These are phyloP conservation scores for Vitis hybrid DNA, from an alignment of 177 flowering plant species.

Conservation along the genomic window DNA sequence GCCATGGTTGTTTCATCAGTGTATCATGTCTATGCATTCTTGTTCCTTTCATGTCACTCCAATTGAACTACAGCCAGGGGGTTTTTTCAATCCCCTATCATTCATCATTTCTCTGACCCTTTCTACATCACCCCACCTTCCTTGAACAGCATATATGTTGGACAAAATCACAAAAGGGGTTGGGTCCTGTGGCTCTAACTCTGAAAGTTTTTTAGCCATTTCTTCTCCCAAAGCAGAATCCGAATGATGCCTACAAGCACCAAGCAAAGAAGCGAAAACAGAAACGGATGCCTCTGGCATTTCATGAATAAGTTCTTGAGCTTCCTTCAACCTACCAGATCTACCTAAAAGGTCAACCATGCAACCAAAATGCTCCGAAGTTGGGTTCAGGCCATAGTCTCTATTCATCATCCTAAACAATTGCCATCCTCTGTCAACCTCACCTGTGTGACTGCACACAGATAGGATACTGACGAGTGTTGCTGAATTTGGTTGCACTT, in stretches of 20 bases:
- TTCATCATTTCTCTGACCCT: slow-evolving; percentile 48
- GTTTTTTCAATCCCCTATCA: slow-evolving; percentile 43
- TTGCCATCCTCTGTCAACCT: slow-evolving; percentile 50
- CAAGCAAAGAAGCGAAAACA: slow-evolving; percentile 60
- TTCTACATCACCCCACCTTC: slow-evolving; percentile 63
- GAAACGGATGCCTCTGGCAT: slow-evolving; percentile 46
- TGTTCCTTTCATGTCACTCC: slow-evolving; percentile 20
- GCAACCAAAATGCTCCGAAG: slow-evolving; percentile 46
- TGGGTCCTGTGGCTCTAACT: slow-evolving; percentile 59
- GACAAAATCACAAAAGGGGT: slow-evolving; percentile 59
- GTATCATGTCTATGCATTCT: background rate
- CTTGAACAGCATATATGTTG: slow-evolving; percentile 60
- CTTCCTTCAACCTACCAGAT: slow-evolving; percentile 58
- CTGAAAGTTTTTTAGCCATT: slow-evolving; percentile 48
- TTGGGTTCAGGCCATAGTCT: slow-evolving; percentile 47
- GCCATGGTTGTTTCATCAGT: background rate
- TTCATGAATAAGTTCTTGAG: slow-evolving; percentile 41
- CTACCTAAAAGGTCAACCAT: slow-evolving; percentile 77
- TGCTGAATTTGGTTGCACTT: slow-evolving; percentile 49
- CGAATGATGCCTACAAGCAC: slow-evolving; percentile 49
- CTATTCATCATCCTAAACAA: slow-evolving; percentile 53
- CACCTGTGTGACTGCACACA: slow-evolving; percentile 61
- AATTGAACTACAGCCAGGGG: slow-evolving; percentile 45
- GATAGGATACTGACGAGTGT: slow-evolving; percentile 56
- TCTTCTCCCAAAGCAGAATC: slow-evolving; percentile 63